Evolutionary conservation across 2,329 filamentous ascomycete genomes (phyloP).

Genomic region (Fusarium buxicola): DNA sequence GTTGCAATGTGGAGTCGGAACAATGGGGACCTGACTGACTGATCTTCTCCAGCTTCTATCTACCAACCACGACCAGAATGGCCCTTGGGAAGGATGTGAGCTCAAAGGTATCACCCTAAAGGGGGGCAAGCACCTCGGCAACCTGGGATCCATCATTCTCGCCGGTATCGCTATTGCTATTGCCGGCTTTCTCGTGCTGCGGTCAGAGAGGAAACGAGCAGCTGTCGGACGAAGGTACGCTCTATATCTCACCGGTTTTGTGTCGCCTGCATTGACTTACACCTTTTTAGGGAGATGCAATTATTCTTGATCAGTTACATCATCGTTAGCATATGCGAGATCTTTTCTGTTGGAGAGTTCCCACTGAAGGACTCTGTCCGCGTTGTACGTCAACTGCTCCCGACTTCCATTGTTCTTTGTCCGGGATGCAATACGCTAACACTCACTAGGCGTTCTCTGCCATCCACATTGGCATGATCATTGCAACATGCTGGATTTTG

Average conservation of each 20-base stretch:
- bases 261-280: constrained; percentile 15
- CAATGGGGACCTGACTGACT: constrained; percentile 37
- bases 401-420: background rate
- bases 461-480: constrained; percentile 89
- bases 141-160: constrained; percentile 92
- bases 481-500: constrained; percentile 89
- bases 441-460: constrained; percentile 80
- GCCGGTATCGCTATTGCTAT: constrained; percentile 80
- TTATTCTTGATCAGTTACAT: constrained; percentile 89
- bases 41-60: constrained; percentile 55
- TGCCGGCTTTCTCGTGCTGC: constrained; percentile 75
- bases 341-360: constrained; percentile 93
- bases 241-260: constrained; percentile 6
- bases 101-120: constrained; percentile 80
- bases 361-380: constrained; percentile 78
- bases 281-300: constrained; percentile 85
- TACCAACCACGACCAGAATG: constrained; percentile 70
- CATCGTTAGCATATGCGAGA: constrained; percentile 91
- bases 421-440: constrained; percentile 33
- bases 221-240: constrained; percentile 89
- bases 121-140: constrained; percentile 75
- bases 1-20: constrained; percentile 34
- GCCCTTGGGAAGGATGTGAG: constrained; percentile 76
- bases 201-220: constrained; percentile 89
- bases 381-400: constrained; percentile 67